Evolutionary conservation across 2,329 filamentous ascomycete species (phyloP), one percentile per base, ranked within the genome.

Genomic region (Aspergillus sp.): DNA sequence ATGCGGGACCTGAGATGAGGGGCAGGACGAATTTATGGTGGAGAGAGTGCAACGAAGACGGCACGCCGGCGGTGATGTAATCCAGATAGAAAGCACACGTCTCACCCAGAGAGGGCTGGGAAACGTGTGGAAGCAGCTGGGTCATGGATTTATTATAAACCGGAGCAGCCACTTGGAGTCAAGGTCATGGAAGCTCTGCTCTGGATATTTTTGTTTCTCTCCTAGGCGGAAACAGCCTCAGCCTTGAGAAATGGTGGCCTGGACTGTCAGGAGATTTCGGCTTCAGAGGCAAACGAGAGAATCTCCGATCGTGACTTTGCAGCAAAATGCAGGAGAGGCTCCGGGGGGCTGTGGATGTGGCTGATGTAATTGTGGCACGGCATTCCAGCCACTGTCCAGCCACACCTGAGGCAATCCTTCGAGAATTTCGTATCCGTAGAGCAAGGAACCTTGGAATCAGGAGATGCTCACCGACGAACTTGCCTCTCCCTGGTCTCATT

Each of bases 51-150:
- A 75, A 51, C 35, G 70, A 70, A 21, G 65, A 53, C 47, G 73
- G 70, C 33, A 75, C 60, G 51, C 64, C 66, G 50, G 67, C 65
- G 53, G 67, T 66, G 57, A 75, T 61, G 56, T 70, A 70, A 55
- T 73, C 70, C 57, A 76, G 57, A 60, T 77, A 76, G 39, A 71
- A 67, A 59, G 73, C 68, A 61, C 72, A 74, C 66, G 73, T 74
- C 70, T 76, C 72, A 66, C 73, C 71, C 70, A 75, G 65, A 55
- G 70, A 72, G 67, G 72, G 71, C 68, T 72, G 65, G 66, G 70
- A 66, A 66, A 72, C 62, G 55, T 68, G 66, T 58, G 70, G 73
- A 53, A 73, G 69, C 66, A 72, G 68, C 62, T 74, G 63, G 67
- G 66, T 77, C 75, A 77, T 74, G 66, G 72, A 71, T 67, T 65